Conservation (phyloP, 1,139 yeast species). For the Scheffersomyces illinoinensis region DNA sequence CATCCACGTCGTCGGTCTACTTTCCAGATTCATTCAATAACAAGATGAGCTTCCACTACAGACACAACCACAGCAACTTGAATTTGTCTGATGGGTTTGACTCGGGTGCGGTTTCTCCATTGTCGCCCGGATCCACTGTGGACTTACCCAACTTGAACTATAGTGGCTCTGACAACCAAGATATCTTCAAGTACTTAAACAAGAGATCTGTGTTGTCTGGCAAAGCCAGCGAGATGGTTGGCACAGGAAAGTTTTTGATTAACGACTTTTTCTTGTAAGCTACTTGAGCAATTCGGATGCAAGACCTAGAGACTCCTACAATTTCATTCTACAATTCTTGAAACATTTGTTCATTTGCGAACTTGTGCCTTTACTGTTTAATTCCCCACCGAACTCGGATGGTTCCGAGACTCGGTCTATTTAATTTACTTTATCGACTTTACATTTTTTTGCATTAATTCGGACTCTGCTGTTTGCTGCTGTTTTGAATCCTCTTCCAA, state of each 20-base stretch:
- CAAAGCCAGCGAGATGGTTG: slow-evolving; percentile 56
- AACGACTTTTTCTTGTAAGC: slow-evolving; percentile 47
- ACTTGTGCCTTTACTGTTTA: background rate
- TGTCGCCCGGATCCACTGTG: background rate
- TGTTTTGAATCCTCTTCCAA: background rate
- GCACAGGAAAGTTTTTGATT: slow-evolving; percentile 48
- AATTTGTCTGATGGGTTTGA: slow-evolving; percentile 25
- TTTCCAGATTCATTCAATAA: slow-evolving; percentile 7
- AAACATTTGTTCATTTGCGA: background rate
- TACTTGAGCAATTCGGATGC: background rate
- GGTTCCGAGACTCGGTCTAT: background rate
- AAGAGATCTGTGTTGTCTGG: slow-evolving; percentile 50
- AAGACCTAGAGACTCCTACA: background rate
- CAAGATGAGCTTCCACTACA: slow-evolving; percentile 46
- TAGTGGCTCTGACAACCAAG: slow-evolving; percentile 16
- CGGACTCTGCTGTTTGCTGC: background rate
- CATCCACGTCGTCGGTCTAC: slow-evolving; percentile 16
- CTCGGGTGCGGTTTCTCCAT: slow-evolving; percentile 1
- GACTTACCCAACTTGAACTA: background rate
- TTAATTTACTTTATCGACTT: background rate
- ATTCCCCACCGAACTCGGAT: background rate
- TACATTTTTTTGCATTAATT: background rate
- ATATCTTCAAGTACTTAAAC: slow-evolving; percentile 39
- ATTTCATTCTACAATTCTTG: background rate
- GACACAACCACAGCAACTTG: slow-evolving; percentile 44